phyloP scores from a whole-genome alignment of 257 asterid genomes.

The Lycium barbarum region DNA sequence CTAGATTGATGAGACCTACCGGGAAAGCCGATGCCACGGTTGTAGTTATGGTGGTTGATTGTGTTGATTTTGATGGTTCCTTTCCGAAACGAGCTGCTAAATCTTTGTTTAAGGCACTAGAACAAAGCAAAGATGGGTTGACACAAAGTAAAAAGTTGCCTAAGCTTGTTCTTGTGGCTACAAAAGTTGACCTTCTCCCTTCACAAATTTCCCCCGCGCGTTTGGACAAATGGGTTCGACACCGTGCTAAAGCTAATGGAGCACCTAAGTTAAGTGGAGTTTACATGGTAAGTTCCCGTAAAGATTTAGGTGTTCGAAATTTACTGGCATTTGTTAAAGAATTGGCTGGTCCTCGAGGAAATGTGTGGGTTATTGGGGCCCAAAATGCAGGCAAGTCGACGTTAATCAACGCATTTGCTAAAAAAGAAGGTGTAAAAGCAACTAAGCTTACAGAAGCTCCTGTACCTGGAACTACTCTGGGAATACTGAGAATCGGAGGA shows the following conservation, averaged over 20 bases:
- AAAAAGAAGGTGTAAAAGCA: slow-evolving; percentile 75
- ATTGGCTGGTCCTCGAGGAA: slow-evolving; percentile 92
- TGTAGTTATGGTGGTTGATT: slow-evolving; percentile 93
- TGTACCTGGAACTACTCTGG: slow-evolving; percentile 94
- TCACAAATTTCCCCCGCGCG: slow-evolving; percentile 88
- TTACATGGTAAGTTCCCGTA: slow-evolving; percentile 84
- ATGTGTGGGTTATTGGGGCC: slow-evolving; percentile 97
- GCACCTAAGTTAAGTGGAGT: slow-evolving; percentile 90
- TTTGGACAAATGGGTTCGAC: slow-evolving; percentile 88
- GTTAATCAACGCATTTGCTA: slow-evolving; percentile 83
- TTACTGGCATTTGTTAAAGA: slow-evolving; percentile 75
- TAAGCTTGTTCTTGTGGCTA: slow-evolving; percentile 91
- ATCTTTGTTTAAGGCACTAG: slow-evolving; percentile 78
- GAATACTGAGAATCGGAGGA: slow-evolving; percentile 90
- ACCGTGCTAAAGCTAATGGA: slow-evolving; percentile 87
- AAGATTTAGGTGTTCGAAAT: slow-evolving; percentile 90
- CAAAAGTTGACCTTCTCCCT: slow-evolving; percentile 96
- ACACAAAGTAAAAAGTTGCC: slow-evolving; percentile 70
- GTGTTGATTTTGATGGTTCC: slow-evolving; percentile 94
- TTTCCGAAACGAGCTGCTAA: slow-evolving; percentile 89
- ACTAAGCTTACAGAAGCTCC: slow-evolving; percentile 93
- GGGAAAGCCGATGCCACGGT: slow-evolving; percentile 86
- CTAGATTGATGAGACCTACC: slow-evolving; percentile 78
- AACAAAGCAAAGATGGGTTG: slow-evolving; percentile 54
- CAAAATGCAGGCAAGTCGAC: slow-evolving; percentile 97